Percentiles rank a stretch among this genome's conserved stretches.
Conservation (phyloP, 176 grass and related monocot species). For the Aegilops tauschii region DNA sequence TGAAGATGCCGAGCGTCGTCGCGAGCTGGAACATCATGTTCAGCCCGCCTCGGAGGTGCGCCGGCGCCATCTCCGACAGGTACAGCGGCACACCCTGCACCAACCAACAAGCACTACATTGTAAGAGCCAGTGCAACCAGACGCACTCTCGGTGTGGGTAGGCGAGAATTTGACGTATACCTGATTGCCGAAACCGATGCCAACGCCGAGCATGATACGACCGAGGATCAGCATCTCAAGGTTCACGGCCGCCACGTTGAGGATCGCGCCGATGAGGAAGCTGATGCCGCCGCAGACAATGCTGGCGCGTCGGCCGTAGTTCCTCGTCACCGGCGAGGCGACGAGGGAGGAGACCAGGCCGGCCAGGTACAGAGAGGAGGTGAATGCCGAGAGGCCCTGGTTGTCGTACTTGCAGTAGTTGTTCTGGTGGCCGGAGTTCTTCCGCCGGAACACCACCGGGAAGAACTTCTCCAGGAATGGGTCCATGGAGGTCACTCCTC, state of each 20-base stretch:
- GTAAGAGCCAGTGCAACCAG: not conserved
- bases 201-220: conserved; percentile 89
- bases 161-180: not conserved
- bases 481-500: conserved; percentile 90
- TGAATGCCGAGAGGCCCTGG: conserved; percentile 68
- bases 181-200: conserved; percentile 92
- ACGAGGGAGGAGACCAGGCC: conserved; percentile 68
- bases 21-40: conserved; percentile 99
- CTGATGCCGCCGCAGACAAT: conserved; percentile 82
- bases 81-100: conserved; percentile 76
- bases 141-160: not conserved
- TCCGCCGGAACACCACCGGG: conserved; percentile 60
- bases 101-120: not conserved
- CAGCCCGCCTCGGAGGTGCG: conserved; percentile 80
- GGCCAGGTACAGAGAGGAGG: conserved; percentile 81
- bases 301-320: conserved; percentile 81
- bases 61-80: conserved; percentile 90
- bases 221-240: conserved; percentile 79
- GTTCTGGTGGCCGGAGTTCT: conserved; percentile 59
- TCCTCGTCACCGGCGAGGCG: conserved; percentile 79
- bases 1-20: conserved; percentile 90
- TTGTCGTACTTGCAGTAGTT: conserved; percentile 98
- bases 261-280: conserved; percentile 75
- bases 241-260: conserved; percentile 69
- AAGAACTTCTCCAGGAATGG: conserved; percentile 95